A percentile compares a stretch with the other conserved stretches of the same genome.
phyloP scores from a whole-genome alignment of 495 filamentous ascomycete species.

The Aspergillus cristatus region DNA sequence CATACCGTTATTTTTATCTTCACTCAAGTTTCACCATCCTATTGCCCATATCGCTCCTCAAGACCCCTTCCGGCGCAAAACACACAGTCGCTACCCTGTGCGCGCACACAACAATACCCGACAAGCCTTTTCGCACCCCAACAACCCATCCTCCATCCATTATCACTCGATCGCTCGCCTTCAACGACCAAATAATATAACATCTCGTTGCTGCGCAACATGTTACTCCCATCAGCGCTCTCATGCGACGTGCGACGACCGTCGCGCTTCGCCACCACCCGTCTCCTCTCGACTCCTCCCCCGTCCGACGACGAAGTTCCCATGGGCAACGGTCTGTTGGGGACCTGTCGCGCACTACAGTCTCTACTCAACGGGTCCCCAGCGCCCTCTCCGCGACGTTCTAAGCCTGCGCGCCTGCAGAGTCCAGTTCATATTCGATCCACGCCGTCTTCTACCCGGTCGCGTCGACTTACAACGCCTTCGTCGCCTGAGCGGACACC shows the following conservation, averaged over 20 bases:
- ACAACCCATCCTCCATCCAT: constrained; percentile 5
- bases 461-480: constrained; percentile 25
- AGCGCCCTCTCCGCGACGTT: constrained; percentile 27
- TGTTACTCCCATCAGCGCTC: constrained; percentile 66
- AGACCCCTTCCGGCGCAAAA: constrained; percentile 32
- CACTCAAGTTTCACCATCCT: neutral
- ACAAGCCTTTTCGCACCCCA: constrained; percentile 3
- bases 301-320: constrained; percentile 43
- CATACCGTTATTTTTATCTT: constrained; percentile 3
- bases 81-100: constrained; percentile 11
- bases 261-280: constrained; percentile 46
- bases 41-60: constrained; percentile 13
- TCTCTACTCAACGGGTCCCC: constrained; percentile 47
- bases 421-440: constrained; percentile 42
- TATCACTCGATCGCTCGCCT: neutral
- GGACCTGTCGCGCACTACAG: constrained; percentile 63
- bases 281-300: constrained; percentile 55
- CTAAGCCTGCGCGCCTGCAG: constrained; percentile 36
- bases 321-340: constrained; percentile 50
- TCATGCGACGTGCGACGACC: constrained; percentile 56
- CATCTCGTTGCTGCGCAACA: constrained; percentile 20
- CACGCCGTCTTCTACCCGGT: constrained; percentile 39
- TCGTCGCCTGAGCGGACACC: constrained; percentile 30
- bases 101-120: constrained; percentile 17
- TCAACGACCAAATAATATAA: neutral